A percentile compares a stretch with the other conserved stretches of the same genome.
Conservation (phyloP, 2,329 filamentous ascomycete genomes). For the Penicillium olsonii region DNA sequence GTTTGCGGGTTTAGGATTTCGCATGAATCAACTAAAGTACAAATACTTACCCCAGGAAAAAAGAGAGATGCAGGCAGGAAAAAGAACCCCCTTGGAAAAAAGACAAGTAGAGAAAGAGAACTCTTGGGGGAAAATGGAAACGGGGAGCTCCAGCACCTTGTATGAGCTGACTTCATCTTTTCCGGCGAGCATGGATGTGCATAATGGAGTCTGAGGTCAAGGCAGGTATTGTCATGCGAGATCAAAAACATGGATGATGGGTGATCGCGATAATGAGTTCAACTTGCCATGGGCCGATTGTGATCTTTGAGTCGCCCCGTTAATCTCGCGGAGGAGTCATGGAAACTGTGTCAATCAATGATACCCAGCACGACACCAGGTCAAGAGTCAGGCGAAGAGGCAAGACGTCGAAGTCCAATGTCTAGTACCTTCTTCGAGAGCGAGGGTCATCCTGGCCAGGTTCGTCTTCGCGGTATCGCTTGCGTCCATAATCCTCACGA, state of each 20-base stretch:
- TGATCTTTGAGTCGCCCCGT: constrained; percentile 39
- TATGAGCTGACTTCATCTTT: constrained; percentile 10
- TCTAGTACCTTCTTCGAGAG: constrained; percentile 61
- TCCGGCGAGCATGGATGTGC: constrained; percentile 1
- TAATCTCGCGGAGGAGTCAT: constrained; percentile 28
- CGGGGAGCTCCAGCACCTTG: constrained; percentile 21
- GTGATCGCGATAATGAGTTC: constrained; percentile 28
- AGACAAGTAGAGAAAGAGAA: constrained; percentile 26
- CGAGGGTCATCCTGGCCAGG: constrained; percentile 72
- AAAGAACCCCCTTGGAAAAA: constrained; percentile 24
- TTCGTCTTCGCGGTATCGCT: constrained; percentile 73
- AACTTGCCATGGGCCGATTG: constrained; percentile 21
- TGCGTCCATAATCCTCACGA: constrained; percentile 57
- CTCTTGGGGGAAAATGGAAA: constrained; percentile 27
- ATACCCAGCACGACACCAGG: constrained; percentile 49
- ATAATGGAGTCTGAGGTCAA: background rate
- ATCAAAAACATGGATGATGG: constrained; percentile 4
- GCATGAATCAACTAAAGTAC: constrained; percentile 39
- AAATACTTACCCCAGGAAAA: constrained; percentile 42
- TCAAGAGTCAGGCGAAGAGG: constrained; percentile 18
- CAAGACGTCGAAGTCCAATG: constrained; percentile 12
- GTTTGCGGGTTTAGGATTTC: constrained; percentile 16
- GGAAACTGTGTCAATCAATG: constrained; percentile 31
- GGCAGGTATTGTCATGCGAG: background rate
- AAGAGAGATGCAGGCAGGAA: constrained; percentile 30